A percentile compares a stretch with the other conserved stretches of the same genome.
Evolutionary conservation across 2,329 filamentous ascomycete genomes (phyloP).

Genomic region (Alternaria arbusti): DNA sequence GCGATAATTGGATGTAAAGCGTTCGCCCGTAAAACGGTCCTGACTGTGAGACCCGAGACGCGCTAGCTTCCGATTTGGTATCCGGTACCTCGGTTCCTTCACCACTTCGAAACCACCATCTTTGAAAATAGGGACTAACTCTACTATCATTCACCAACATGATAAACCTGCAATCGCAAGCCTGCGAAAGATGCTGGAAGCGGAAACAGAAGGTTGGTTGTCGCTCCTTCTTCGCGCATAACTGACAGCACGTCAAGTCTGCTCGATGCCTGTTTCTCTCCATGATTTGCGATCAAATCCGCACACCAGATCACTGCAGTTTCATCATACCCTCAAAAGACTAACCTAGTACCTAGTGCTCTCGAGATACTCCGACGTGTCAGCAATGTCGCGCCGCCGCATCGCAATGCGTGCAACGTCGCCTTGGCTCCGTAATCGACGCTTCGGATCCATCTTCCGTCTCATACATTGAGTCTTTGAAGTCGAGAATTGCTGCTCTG

Average conservation of each 20-base stretch:
- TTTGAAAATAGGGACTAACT: background rate
- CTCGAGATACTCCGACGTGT: slow-evolving; percentile 12
- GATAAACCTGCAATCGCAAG: slow-evolving; percentile 4
- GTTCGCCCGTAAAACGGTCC: background rate
- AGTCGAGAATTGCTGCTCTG: background rate
- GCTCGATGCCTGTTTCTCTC: background rate
- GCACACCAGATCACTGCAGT: background rate
- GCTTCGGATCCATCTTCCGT: background rate
- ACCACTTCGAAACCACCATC: background rate
- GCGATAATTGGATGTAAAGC: too few species aligned
- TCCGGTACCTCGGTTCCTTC: background rate
- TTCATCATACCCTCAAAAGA: background rate
- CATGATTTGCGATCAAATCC: background rate
- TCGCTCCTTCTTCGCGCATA: too few species aligned
- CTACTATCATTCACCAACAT: background rate
- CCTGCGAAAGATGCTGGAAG: slow-evolving; percentile 23
- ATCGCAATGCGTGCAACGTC: slow-evolving; percentile 7
- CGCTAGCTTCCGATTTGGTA: background rate
- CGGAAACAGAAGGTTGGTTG: slow-evolving; percentile 21
- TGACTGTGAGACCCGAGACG: background rate
- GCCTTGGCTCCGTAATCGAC: slow-evolving; percentile 7
- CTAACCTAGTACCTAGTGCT: slow-evolving; percentile 2
- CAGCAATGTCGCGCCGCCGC: slow-evolving; percentile 9
- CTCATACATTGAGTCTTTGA: background rate
- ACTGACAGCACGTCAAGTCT: too few species aligned